A percentile compares a stretch with the other conserved stretches of the same genome.
Conservation (phyloP, 352 stramenopile species). For the Peronospora tabacina region DNA sequence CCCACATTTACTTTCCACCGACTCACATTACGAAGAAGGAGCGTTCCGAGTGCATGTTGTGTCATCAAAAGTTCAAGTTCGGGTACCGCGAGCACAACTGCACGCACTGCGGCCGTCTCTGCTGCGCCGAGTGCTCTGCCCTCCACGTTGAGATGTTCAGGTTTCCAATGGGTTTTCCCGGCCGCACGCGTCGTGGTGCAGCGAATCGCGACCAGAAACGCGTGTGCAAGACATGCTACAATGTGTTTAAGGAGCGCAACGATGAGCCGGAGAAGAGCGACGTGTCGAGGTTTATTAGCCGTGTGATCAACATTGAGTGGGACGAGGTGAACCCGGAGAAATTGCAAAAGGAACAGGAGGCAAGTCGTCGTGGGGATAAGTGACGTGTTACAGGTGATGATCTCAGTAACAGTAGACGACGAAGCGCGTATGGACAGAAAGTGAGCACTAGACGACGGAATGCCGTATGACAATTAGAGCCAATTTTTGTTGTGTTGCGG, state of each 20-base stretch:
- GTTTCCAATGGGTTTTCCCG: conserved; percentile 81
- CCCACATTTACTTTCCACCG: conserved; percentile 82
- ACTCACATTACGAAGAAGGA: conserved; percentile 86
- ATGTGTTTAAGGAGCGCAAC: conserved; percentile 76
- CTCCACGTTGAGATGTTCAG: conserved; percentile 66
- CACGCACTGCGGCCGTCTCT: conserved; percentile 75
- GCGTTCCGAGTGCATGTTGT: conserved; percentile 76
- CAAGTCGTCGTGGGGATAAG: conserved; percentile 61
- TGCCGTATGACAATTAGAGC: too few relatives aligned
- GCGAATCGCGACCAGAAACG: conserved; percentile 58
- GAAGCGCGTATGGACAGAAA: too few relatives aligned
- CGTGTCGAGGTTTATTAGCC: conserved; percentile 61
- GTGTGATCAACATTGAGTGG: conserved; percentile 82
- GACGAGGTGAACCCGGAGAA: conserved; percentile 88
- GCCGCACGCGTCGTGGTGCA: conserved; percentile 56
- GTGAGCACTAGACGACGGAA: too few relatives aligned
- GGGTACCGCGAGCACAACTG: conserved; percentile 81
- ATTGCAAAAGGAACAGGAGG: conserved; percentile 33
- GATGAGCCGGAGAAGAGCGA: conserved; percentile 55
- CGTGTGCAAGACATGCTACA: conserved; percentile 84
- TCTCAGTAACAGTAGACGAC: too few relatives aligned
- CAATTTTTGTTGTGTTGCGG: too few relatives aligned
- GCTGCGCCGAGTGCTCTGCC: conserved; percentile 60
- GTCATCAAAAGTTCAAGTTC: conserved; percentile 83
- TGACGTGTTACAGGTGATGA: conserved; percentile 16